Evolutionary conservation across 306 rosid species (phyloP).

Genomic region (cucumber (Cucumis sativus)): DNA sequence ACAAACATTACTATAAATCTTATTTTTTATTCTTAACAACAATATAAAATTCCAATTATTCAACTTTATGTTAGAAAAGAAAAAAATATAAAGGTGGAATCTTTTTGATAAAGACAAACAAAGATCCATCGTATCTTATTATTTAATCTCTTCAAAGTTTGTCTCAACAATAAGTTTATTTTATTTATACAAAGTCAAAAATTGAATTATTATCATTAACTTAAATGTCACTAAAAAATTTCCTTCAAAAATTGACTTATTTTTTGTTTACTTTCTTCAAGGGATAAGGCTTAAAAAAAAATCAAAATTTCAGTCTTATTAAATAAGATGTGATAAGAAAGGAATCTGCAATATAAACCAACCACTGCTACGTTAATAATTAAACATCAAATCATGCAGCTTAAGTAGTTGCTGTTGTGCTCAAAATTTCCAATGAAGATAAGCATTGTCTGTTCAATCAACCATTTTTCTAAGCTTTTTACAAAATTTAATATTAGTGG

Average conservation of each 20-base stretch:
- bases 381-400: neutral
- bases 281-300: neutral
- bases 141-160: neutral
- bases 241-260: neutral
- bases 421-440: neutral
- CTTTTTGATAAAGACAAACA: neutral
- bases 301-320: neutral
- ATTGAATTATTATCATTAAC: no score
- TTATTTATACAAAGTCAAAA: neutral
- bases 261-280: neutral
- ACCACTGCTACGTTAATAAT: neutral
- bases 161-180: neutral
- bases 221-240: no score
- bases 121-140: neutral
- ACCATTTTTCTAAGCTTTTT: no score
- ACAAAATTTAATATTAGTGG: no score
- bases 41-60: neutral
- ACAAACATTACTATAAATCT: neutral
- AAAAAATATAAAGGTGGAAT: neutral
- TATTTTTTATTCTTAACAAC: no score
- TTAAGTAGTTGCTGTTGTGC: neutral
- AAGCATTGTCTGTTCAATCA: neutral
- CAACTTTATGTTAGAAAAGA: neutral
- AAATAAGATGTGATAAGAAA: neutral
- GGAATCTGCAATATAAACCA: neutral